A percentile compares a stretch with the other conserved stretches of the same genome.
Conservation (phyloP, 306 rosid species). For the Notholithocarpus densiflorus region DNA sequence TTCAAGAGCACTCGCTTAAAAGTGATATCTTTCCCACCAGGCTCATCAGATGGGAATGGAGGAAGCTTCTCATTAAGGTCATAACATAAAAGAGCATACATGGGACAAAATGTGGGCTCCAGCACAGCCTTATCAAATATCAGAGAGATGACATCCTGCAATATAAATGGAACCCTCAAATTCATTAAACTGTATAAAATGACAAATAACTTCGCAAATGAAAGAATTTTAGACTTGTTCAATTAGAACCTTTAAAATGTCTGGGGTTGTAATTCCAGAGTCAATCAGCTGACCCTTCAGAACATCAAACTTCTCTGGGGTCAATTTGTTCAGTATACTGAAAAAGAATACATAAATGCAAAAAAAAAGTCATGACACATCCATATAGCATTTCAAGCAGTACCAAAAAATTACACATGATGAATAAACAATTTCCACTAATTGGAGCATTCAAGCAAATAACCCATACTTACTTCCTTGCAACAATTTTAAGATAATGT, state of each 20-base stretch:
- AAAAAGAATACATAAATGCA: not conserved
- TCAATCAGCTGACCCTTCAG: constrained; percentile 39
- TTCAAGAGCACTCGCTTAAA: not conserved
- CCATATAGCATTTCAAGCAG: not conserved
- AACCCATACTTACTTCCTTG: not conserved
- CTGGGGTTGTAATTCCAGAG: constrained; percentile 28
- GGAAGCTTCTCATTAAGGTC: no score
- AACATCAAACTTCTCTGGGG: constrained; percentile 43
- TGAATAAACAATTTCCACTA: not conserved
- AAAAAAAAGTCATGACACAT: not conserved
- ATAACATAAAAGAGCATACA: no score
- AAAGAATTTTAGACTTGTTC: no score
- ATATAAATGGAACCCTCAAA: no score
- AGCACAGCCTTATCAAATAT: no score
- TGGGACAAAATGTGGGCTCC: no score
- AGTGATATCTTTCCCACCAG: no score
- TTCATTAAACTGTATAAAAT: no score
- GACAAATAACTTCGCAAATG: no score
- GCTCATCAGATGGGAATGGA: no score
- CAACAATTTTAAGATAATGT: not conserved
- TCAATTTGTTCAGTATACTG: constrained; percentile 46
- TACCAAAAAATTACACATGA: not conserved
- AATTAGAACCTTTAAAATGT: constrained; percentile 34
- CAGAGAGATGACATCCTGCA: no score
- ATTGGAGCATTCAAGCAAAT: not conserved